Base-by-base conservation (phyloP, 257 asterid species). In the Haberlea rhodopensis region DNA sequence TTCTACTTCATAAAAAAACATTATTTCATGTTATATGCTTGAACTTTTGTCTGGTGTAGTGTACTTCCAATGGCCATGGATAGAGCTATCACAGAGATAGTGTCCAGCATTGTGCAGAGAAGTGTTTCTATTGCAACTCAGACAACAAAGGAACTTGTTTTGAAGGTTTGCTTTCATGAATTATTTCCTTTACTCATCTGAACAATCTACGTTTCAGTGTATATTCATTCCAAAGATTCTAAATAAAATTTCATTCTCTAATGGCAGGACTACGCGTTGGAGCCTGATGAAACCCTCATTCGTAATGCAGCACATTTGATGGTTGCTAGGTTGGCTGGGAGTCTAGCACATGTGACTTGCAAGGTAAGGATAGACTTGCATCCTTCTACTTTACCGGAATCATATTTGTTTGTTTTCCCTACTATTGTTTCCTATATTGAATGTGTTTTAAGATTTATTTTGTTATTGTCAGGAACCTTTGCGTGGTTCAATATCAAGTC, bases 291-390 rank as follows among this genome's bases (percentile, higher is more conserved):
- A 80, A 90, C 89, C 43, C 94, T 88, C 40, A 83, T 86, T 75
- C 78, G 86, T 32, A 94, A 84, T 76, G 97, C 97, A 60, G 97
- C 97, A 60, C 96, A 88, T 73, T 76, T 94, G 84, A 94, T 94
- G 99, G 99, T 90, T 20, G 97, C 99, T n/a, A 84, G 95, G 77
- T 70, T 94, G 80, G 95, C 99, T 0, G 99, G 99, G 73, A 87
- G 99, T 80, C 83, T 94, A 66, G 99, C 97, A 66, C 99, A 94
- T 75, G 99, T 90, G 52, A 94, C 97, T 34, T 94, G 97, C 96
- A 94, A 94, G 99, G 99, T 94, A 78, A 60, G 37, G 46, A 53
- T 55, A 4, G 67, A 21, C 60, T 34, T 21, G 63, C 18, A 43
- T 16, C 34, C 18, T 20, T 53, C 27, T n/a, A 40, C 13, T 54